Evolutionary conservation across 225 moss, liverwort and hornwort genomes (phyloP), one percentile per base, ranked within the genome.

Genomic region (Pseudisothecium myosuroides): DNA sequence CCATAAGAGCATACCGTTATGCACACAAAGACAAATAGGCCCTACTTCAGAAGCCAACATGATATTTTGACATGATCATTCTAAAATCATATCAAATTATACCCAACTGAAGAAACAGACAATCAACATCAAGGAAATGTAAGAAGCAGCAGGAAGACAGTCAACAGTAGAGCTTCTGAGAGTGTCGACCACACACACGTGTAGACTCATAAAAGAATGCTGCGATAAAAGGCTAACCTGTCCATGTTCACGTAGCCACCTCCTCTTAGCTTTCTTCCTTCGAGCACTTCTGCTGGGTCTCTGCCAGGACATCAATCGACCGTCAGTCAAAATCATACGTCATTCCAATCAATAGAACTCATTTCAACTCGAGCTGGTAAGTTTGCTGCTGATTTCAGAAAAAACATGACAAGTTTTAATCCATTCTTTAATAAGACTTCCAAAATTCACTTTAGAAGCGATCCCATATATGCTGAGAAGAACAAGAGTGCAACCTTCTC

Each of bases 271-370:
- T 89, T 98, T 97, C 84, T 96, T 98, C 85, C 98, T 91, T 90
- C 96, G 97, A 85, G 98, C 93, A 94, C 98, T 98, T 92, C 98
- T 94, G 91, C 98, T 98, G 60, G 98, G 96, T 58, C 83, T 95
- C 96, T 97, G 94, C 82, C 86, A 92, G 77, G 62, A 88, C 66
- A 84, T 74, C 89, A 88, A 89, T 56, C 36, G 17, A 75, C 17
- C 61, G 68, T 61, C 60, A 61, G 49, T 90, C 47, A 62, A 61
- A 81, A 84, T 14, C 20, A 50, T 36, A 77, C 32, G 85, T 61
- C 82, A 82, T 63, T 76, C 50, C 37, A 91, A 89, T 47, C 66
- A 17, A 85, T 43, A 87, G 37, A 71, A 69, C 75, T 74, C 76
- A 59, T 47, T 39, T 49, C 68, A 80, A 90, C 39, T 82, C 77